Evolutionary conservation across 371 early-diverging fungal genomes (phyloP).

Genomic region (Syncephalastrum sp.): DNA sequence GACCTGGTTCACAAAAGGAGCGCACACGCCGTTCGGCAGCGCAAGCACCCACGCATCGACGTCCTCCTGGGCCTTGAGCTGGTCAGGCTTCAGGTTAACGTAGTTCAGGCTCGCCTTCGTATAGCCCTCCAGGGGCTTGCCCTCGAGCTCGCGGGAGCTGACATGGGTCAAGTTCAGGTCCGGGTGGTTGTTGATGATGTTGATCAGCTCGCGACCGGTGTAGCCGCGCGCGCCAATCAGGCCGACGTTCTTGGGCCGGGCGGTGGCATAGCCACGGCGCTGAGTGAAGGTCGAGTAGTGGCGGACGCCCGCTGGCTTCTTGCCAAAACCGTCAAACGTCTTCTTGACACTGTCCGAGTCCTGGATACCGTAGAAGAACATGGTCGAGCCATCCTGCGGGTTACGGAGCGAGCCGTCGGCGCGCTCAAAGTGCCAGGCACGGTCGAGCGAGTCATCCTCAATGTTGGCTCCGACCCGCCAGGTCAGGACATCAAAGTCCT

Average conservation of each 20-base stretch:
- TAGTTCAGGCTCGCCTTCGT: slow-evolving; percentile 68
- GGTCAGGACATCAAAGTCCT: slow-evolving; percentile 60
- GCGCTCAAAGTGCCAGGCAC: slow-evolving; percentile 91
- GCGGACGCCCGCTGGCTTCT: slow-evolving; percentile 20
- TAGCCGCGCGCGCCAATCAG: slow-evolving; percentile 96
- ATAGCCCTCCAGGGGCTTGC: slow-evolving; percentile 80
- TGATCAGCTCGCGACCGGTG: slow-evolving; percentile 93
- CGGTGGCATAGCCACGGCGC: slow-evolving; percentile 56
- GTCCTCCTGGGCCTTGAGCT: slow-evolving; percentile 63
- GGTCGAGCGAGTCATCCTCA: slow-evolving; percentile 53
- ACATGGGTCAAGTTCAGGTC: slow-evolving; percentile 82
- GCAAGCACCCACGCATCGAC: slow-evolving; percentile 96
- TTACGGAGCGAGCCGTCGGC: slow-evolving; percentile 82
- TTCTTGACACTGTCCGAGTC: slow-evolving; percentile 72
- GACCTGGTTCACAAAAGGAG: slow-evolving; percentile 88
- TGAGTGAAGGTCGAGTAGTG: slow-evolving; percentile 39
- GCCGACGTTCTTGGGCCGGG: slow-evolving; percentile 66
- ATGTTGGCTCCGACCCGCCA: slow-evolving; percentile 36
- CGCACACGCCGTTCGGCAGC: slow-evolving; percentile 90
- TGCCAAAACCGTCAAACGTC: slow-evolving; percentile 30
- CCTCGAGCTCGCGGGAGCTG: slow-evolving; percentile 90
- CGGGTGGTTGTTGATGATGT: slow-evolving; percentile 86
- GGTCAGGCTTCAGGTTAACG: slow-evolving; percentile 76
- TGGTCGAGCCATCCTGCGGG: slow-evolving; percentile 60
- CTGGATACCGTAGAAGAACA: slow-evolving; percentile 92